Percentiles rank a stretch among this genome's conserved stretches.
Evolutionary conservation across 257 asterid genomes (phyloP).

Genomic region (Schizonepeta tenuifolia): DNA sequence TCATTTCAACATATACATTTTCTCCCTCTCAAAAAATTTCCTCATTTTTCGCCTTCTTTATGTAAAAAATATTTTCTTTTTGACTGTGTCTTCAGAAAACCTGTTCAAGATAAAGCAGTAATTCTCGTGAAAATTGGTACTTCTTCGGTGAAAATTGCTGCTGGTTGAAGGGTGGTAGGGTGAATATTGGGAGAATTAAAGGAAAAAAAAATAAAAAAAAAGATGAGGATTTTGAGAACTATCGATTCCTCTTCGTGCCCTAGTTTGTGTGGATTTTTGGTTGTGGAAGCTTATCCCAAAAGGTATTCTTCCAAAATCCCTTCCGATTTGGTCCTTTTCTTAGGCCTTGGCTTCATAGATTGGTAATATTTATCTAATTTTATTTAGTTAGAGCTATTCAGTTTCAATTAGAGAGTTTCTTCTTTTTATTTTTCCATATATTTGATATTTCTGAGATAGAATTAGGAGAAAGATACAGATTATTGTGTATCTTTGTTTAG

Average conservation of each 20-base stretch:
- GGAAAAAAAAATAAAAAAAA: background rate
- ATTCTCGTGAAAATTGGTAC: conserved; percentile 21
- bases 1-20: conserved; percentile 24
- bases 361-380: conserved; percentile 53
- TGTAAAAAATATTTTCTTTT: background rate
- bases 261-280: conserved; percentile 66
- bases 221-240: conserved; percentile 61
- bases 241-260: conserved; percentile 55
- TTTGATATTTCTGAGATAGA: conserved; percentile 15
- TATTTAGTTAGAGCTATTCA: conserved; percentile 16
- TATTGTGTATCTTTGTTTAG: conserved; percentile 30
- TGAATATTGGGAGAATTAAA: conserved; percentile 10
- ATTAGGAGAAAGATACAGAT: conserved; percentile 35
- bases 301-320: conserved; percentile 98
- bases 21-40: conserved; percentile 15
- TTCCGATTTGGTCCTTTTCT: conserved; percentile 88
- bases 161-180: conserved; percentile 16
- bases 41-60: conserved; percentile 14
- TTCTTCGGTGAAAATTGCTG: conserved; percentile 3
- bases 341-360: conserved; percentile 98
- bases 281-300: conserved; percentile 91
- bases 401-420: conserved; percentile 11
- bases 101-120: background rate
- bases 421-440: background rate
- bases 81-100: conserved; percentile 26